Evolutionary conservation across 108 stramenopile genomes (phyloP).

Genomic region (Nitzschia sp.): DNA sequence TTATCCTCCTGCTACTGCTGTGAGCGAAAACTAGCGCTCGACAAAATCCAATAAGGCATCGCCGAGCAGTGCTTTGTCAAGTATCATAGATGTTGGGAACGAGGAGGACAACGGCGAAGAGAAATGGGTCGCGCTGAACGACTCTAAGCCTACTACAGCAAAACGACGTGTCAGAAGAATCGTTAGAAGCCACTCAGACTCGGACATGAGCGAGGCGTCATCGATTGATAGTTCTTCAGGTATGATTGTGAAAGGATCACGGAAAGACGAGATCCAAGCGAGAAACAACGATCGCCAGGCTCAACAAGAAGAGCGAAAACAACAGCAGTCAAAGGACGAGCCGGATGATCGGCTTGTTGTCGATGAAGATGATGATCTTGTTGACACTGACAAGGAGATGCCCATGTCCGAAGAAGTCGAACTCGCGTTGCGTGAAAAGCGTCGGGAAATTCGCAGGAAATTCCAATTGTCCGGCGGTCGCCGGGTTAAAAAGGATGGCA

Average conservation of each 20-base stretch:
- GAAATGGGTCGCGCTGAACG: slow-evolving; percentile 10
- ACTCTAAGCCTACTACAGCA: not conserved
- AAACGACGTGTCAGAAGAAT: slow-evolving; percentile 1
- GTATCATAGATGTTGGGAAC: not conserved
- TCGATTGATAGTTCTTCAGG: slow-evolving; percentile 11
- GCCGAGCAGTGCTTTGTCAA: no score
- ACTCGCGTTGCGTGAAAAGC: not conserved
- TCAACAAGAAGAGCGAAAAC: not conserved
- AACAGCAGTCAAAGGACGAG: not conserved
- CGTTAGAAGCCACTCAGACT: slow-evolving; percentile 1
- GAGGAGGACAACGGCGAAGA: not conserved
- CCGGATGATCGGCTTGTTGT: not conserved
- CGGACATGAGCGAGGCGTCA: slow-evolving; percentile 18
- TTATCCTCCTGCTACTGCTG: no score
- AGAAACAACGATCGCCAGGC: not conserved
- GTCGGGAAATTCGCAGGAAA: not conserved
- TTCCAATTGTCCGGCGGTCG: not conserved
- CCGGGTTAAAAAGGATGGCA: not conserved
- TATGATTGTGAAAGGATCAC: not conserved
- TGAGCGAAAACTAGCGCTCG: no score
- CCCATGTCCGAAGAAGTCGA: not conserved
- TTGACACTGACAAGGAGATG: not conserved
- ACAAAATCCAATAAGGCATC: no score
- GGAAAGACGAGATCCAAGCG: not conserved
- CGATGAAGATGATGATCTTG: slow-evolving; percentile 5